Percentiles rank a stretch among this genome's conserved stretches.
Conservation (phyloP, 345 rosid species). For the Moricandia arvensis region DNA sequence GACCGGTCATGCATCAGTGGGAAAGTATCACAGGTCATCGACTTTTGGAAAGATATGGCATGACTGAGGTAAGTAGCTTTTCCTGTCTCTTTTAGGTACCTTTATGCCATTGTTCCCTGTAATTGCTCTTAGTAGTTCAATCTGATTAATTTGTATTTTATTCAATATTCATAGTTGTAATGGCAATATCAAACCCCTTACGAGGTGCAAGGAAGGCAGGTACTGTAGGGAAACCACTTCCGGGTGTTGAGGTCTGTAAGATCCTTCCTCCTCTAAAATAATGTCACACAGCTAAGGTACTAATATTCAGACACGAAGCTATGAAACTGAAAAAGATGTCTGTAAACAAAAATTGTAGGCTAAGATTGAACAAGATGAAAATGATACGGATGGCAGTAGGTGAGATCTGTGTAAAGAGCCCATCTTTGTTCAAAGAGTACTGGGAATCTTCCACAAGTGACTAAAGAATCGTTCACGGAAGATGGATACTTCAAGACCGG, state of each 20-base stretch:
- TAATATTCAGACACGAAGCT: background rate
- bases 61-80: slow-evolving; percentile 75
- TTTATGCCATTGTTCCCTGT: background rate
- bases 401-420: slow-evolving; percentile 88
- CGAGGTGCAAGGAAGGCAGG: slow-evolving; percentile 77
- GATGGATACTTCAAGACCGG: slow-evolving; percentile 98
- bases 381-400: slow-evolving; percentile 56
- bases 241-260: slow-evolving; percentile 80
- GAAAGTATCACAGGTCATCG: slow-evolving; percentile 92
- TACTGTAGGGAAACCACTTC: slow-evolving; percentile 95
- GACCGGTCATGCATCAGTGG: slow-evolving; percentile 92
- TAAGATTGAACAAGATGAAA: slow-evolving; percentile 65
- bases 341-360: slow-evolving; percentile 47
- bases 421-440: slow-evolving; percentile 88
- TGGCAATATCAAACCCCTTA: slow-evolving; percentile 93
- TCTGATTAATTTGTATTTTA: background rate
- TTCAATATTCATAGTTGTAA: slow-evolving; percentile 58
- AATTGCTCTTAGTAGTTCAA: background rate
- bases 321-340: slow-evolving; percentile 6
- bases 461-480: slow-evolving; percentile 70
- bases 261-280: background rate
- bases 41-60: slow-evolving; percentile 95
- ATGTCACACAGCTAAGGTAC: background rate
- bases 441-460: slow-evolving; percentile 98
- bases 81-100: slow-evolving; percentile 5